Conservation (phyloP, 345 rosid genomes). For the Arabidopsis arenosa region DNA sequence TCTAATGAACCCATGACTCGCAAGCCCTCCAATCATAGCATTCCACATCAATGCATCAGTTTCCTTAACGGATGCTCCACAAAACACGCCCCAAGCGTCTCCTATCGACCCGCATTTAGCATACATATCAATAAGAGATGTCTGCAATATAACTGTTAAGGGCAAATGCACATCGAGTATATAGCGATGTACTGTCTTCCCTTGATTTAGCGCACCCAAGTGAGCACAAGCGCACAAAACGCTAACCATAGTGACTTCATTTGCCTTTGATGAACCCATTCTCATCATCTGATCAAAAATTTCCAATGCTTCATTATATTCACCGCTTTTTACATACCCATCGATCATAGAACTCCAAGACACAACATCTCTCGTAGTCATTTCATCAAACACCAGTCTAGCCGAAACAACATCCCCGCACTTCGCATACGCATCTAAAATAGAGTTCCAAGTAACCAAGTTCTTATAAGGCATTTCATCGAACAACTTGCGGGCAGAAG, state of each 20-base stretch:
- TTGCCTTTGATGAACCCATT: slow-evolving; percentile 57
- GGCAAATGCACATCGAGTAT: slow-evolving; percentile 56
- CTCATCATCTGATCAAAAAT: slow-evolving; percentile 64
- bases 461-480: slow-evolving; percentile 67
- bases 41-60: slow-evolving; percentile 84
- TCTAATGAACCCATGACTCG: slow-evolving; percentile 69
- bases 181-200: slow-evolving; percentile 62
- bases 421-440: slow-evolving; percentile 79
- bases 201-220: slow-evolving; percentile 73
- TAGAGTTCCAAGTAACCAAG: slow-evolving; percentile 79
- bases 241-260: slow-evolving; percentile 92
- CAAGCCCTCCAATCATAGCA: slow-evolving; percentile 86
- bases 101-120: slow-evolving; percentile 85
- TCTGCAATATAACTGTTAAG: slow-evolving; percentile 59
- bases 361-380: slow-evolving; percentile 71
- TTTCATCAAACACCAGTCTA: slow-evolving; percentile 59
- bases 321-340: slow-evolving; percentile 74
- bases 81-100: slow-evolving; percentile 69
- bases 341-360: slow-evolving; percentile 91
- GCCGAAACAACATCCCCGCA: slow-evolving; percentile 65
- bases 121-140: slow-evolving; percentile 89
- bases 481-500: slow-evolving; percentile 62
- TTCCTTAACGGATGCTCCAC: slow-evolving; percentile 34
- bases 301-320: slow-evolving; percentile 60
- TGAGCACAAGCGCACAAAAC: slow-evolving; percentile 87